phyloP scores from a whole-genome alignment of 257 asterid species.

The Striga asiatica region DNA sequence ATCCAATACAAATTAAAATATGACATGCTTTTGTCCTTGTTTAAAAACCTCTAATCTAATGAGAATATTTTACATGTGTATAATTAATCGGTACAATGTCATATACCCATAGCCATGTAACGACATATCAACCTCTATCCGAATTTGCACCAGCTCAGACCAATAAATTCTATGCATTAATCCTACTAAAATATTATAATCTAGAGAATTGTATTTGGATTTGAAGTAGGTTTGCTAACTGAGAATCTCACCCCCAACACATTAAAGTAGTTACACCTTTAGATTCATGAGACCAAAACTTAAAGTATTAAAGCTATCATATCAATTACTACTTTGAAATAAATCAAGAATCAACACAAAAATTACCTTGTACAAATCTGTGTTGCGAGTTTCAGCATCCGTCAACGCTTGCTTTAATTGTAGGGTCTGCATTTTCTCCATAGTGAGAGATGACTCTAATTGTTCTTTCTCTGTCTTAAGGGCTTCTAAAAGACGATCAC shows the following conservation, averaged over 20 bases:
- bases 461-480: slow-evolving; percentile 67
- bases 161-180: background rate
- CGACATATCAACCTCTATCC: background rate
- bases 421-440: slow-evolving; percentile 55
- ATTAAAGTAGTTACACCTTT: no score
- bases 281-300: no score
- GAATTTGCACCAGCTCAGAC: no score
- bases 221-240: background rate
- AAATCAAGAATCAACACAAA: slow-evolving; percentile 12
- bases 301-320: background rate
- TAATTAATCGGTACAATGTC: background rate
- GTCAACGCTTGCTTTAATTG: slow-evolving; percentile 62
- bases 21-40: background rate
- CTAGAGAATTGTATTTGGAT: background rate
- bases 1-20: no score
- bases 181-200: background rate
- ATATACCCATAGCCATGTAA: background rate
- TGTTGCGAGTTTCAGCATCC: slow-evolving; percentile 62
- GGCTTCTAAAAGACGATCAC: slow-evolving; percentile 39
- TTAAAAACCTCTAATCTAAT: background rate
- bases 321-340: background rate
- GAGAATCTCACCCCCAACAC: background rate
- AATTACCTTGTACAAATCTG: slow-evolving; percentile 75
- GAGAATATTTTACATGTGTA: background rate
- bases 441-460: slow-evolving; percentile 54